phyloP scores from a whole-genome alignment of 169 alveolate genomes.

The Pseudocohnilembus persalinus region DNA sequence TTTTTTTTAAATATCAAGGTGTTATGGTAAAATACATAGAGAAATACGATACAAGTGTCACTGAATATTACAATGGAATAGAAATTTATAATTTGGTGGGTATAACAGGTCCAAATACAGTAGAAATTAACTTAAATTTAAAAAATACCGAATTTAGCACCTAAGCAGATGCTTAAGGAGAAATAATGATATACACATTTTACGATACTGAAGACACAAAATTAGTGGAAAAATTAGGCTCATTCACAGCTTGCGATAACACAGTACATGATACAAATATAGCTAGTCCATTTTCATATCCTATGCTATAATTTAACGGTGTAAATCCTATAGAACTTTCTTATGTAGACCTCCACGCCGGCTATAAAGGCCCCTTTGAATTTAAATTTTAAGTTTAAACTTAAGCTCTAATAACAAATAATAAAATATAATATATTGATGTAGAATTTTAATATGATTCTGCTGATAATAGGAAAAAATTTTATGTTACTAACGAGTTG shows the following conservation, averaged over 20 bases:
- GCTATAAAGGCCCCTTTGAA: not conserved
- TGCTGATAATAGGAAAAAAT: no score
- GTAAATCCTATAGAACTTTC: no score
- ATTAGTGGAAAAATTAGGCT: not conserved
- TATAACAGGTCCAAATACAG: no score
- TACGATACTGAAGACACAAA: not conserved
- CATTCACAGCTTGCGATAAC: not conserved
- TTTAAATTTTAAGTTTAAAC: not conserved
- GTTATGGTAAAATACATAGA: not conserved
- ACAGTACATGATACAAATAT: not conserved
- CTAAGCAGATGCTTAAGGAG: not conserved
- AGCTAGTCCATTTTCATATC: not conserved
- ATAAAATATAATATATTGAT: not conserved
- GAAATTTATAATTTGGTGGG: not conserved
- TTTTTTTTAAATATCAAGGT: not conserved
- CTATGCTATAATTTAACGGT: not conserved
- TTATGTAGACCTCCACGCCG: no score
- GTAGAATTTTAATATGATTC: not conserved
- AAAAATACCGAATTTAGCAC: no score
- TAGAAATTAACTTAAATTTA: no score
- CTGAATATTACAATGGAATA: not conserved
- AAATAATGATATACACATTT: not conserved
- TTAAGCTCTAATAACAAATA: no score
- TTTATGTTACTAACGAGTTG: no score
- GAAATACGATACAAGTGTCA: no score